Evolutionary conservation across 192 early-diverging fungal species (phyloP).

Genomic region (Coemansia asiatica): DNA sequence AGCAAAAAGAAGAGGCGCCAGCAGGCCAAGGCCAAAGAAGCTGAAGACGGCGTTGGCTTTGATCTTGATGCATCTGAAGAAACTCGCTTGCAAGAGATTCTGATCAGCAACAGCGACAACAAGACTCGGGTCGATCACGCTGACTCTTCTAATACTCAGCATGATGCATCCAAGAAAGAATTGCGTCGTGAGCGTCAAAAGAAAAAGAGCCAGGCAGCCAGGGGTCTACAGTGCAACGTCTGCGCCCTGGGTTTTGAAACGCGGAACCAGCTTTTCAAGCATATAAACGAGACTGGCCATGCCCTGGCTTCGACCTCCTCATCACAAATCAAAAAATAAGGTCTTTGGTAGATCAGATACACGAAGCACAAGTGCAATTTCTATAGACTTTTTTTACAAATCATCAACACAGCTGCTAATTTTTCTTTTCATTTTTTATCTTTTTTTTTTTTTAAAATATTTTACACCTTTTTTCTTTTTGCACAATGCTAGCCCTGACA

Average conservation of each 20-base stretch:
- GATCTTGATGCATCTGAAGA: constrained; percentile 27
- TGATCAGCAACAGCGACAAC: constrained; percentile 12
- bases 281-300: constrained; percentile 86
- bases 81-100: constrained; percentile 23
- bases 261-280: constrained; percentile 84
- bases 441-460: background rate
- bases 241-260: constrained; percentile 71
- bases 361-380: no score
- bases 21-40: constrained; percentile 4
- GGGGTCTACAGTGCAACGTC: constrained; percentile 69
- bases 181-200: constrained; percentile 62
- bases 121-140: background rate
- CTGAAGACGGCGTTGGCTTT: constrained; percentile 6
- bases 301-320: constrained; percentile 55
- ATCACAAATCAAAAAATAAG: no score
- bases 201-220: constrained; percentile 50
- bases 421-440: no score
- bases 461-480: background rate
- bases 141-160: background rate
- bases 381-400: no score
- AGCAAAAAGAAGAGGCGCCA: constrained; percentile 48
- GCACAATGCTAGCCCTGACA: constrained; percentile 20
- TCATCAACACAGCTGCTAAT: no score
- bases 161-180: constrained; percentile 45
- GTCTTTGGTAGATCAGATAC: no score